Base-by-base conservation (phyloP, 768 basidiomycete genomes). In the Panellus pusillus region DNA sequence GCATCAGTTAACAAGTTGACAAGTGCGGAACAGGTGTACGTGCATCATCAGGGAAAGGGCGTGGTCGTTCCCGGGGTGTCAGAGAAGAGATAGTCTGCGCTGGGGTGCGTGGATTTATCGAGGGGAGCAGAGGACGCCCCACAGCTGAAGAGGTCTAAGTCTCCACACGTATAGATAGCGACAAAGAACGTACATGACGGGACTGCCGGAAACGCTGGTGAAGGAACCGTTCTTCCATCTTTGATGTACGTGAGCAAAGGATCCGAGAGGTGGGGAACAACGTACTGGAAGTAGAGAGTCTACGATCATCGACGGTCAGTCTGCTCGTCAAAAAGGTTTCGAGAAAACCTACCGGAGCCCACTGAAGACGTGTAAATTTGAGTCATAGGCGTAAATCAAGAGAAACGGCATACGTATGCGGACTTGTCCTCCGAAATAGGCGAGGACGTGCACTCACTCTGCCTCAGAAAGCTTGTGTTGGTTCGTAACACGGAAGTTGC, bases 391-490 rank as follows among this genome's bases (percentile, higher is more conserved):
- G 15, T 9, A n/a, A 7, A 14, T 19, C 11, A n/a, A 32, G 29
- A 57, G 40, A 39, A 9, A 46, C 32, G 9, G 70, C 74, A 42
- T 56, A 79, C 78, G 57, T 81, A 81, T 46, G 70, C 73, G 17
- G 77, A 79, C 58, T 80, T 78, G 66, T 81, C 79, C 66, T 82
- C 68, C 14, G 70, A 68, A 62, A 82, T 80, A 36, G 79, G 79
- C 52, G 76, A 70, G n/a, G 80, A 77, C 2, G 79, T 77, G 61
- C 81, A 82, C 61, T 74, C 57, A 60, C 80, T 81, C 52, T 76
- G 53, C 37, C 76, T 69, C 20, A 82, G 70, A 9, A 49, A 55
- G 12, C 70, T 69, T 1, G 79, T 80, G 58, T 68, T 72, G 31
- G 72, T 72, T n/a, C 31, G 62, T 61, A 54, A 72, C 63, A 38